phyloP scores from a whole-genome alignment of 495 filamentous ascomycete genomes.

The Aspergillus ostianus region DNA sequence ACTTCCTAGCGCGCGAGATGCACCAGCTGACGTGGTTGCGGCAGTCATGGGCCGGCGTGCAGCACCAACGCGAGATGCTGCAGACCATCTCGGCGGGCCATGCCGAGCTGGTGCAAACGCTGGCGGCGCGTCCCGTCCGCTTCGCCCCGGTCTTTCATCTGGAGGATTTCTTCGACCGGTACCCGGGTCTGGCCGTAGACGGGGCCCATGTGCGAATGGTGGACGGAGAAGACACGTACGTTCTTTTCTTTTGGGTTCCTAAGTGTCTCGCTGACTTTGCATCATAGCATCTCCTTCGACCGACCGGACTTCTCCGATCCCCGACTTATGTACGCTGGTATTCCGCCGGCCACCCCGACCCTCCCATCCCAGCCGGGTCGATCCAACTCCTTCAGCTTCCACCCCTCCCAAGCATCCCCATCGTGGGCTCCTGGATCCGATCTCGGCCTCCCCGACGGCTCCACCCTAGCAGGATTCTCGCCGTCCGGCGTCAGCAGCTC shows the following conservation, averaged over 20 bases:
- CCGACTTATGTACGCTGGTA: constrained; percentile 16
- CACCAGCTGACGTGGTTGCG: constrained; percentile 71
- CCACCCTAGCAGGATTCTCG: constrained; percentile 25
- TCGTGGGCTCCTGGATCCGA: constrained; percentile 11
- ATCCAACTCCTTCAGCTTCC: constrained; percentile 17
- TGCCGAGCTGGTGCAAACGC: constrained; percentile 67
- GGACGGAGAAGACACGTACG: constrained; percentile 43
- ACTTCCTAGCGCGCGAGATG: constrained; percentile 75
- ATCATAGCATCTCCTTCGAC: constrained; percentile 2
- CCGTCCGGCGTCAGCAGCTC: constrained; percentile 33
- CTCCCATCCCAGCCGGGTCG: constrained; percentile 28
- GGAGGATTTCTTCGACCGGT: constrained; percentile 84
- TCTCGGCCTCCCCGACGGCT: constrained; percentile 8
- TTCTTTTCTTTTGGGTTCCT: background rate
- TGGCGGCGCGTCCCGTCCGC: constrained; percentile 62
- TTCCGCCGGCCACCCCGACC: constrained; percentile 13
- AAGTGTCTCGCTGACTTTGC: background rate
- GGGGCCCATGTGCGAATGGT: constrained; percentile 55
- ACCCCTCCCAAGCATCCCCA: constrained; percentile 16
- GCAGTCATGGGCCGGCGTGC: constrained; percentile 70
- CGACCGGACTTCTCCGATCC: constrained; percentile 11
- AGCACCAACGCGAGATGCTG: constrained; percentile 75
- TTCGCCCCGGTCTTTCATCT: constrained; percentile 78
- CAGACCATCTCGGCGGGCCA: constrained; percentile 72
- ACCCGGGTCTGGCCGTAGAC: constrained; percentile 54